phyloP scores from a whole-genome alignment of 352 stramenopile genomes.

The Thraustochytrium striatum region DNA sequence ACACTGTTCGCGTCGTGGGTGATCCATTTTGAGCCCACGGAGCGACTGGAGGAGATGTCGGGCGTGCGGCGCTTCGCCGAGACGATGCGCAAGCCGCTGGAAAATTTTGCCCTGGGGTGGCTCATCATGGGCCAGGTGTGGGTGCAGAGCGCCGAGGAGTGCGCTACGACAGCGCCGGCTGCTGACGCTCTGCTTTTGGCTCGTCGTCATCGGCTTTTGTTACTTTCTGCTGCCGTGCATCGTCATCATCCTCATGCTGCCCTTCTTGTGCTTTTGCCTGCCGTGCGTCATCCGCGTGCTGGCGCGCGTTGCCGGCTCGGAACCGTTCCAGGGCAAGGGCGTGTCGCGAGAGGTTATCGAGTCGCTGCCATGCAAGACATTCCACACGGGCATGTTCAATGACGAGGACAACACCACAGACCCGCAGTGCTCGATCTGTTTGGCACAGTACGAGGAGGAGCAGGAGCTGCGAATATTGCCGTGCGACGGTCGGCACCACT shows the following conservation, averaged over 20 bases:
- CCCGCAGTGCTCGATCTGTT: slow-evolving; percentile 80
- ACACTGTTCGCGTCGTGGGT: background rate
- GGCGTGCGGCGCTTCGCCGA: background rate
- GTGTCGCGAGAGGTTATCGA: slow-evolving; percentile 58
- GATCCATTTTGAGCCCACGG: slow-evolving; percentile 38
- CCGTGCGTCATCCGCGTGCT: slow-evolving; percentile 83
- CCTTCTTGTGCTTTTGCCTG: slow-evolving; percentile 86
- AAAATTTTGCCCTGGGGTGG: slow-evolving; percentile 35
- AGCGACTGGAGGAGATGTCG: slow-evolving; percentile 10
- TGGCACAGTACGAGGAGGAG: slow-evolving; percentile 75
- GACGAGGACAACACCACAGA: slow-evolving; percentile 69
- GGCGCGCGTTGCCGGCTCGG: slow-evolving; percentile 67
- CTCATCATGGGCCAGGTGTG: slow-evolving; percentile 45
- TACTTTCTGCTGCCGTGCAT: slow-evolving; percentile 87
- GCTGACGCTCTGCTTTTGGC: slow-evolving; percentile 64
- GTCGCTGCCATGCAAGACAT: slow-evolving; percentile 19
- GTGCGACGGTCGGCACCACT: slow-evolving; percentile 81
- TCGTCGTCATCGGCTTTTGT: slow-evolving; percentile 84
- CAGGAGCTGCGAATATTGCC: slow-evolving; percentile 86
- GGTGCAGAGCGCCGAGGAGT: slow-evolving; percentile 27
- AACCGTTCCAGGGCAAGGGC: slow-evolving; percentile 76
- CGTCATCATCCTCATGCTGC: slow-evolving; percentile 75
- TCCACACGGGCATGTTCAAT: slow-evolving; percentile 2
- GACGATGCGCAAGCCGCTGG: slow-evolving; percentile 4
- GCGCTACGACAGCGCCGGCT: slow-evolving; percentile 4